Evolutionary conservation across 2,329 filamentous ascomycete species (phyloP).

Genomic region (Fusarium longipes): DNA sequence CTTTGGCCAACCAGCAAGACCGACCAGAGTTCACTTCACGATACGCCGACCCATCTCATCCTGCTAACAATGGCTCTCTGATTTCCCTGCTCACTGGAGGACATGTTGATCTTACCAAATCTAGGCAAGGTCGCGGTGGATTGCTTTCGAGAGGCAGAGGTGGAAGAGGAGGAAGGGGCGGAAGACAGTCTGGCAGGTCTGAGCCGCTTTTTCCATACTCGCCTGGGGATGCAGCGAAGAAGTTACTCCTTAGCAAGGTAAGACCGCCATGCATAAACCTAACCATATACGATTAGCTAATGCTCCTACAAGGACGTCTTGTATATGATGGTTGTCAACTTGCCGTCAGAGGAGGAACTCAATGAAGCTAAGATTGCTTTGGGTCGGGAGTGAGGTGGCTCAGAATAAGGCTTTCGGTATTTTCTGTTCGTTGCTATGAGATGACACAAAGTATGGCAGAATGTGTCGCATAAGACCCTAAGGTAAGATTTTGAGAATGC

Average conservation of each 20-base stretch:
- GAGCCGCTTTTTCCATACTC: background rate
- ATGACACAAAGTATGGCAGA: no score
- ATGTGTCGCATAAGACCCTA: background rate
- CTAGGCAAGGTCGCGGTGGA: background rate
- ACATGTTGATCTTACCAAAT: constrained; percentile 1
- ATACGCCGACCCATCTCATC: constrained; percentile 15
- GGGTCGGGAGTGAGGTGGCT: background rate
- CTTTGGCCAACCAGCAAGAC: constrained; percentile 12
- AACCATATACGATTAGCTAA: background rate
- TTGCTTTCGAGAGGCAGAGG: background rate
- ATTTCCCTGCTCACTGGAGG: constrained; percentile 13
- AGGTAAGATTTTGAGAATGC: no score
- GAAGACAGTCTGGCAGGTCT: background rate
- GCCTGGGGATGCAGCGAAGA: constrained; percentile 3
- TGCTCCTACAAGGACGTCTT: background rate
- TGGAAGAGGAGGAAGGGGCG: background rate
- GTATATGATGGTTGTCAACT: constrained; percentile 16
- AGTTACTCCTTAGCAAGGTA: constrained; percentile 18
- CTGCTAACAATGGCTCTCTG: constrained; percentile 8
- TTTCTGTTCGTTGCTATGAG: background rate
- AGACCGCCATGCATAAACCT: fast-evolving
- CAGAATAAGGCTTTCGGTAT: fast-evolving
- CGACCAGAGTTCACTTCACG: constrained; percentile 8
- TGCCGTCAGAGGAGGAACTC: constrained; percentile 6
- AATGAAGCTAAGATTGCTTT: constrained; percentile 4